These are phyloP conservation scores for Phyllachora maydis DNA, from an alignment of 2,329 filamentous ascomycete genomes.

Conservation along the genomic window DNA sequence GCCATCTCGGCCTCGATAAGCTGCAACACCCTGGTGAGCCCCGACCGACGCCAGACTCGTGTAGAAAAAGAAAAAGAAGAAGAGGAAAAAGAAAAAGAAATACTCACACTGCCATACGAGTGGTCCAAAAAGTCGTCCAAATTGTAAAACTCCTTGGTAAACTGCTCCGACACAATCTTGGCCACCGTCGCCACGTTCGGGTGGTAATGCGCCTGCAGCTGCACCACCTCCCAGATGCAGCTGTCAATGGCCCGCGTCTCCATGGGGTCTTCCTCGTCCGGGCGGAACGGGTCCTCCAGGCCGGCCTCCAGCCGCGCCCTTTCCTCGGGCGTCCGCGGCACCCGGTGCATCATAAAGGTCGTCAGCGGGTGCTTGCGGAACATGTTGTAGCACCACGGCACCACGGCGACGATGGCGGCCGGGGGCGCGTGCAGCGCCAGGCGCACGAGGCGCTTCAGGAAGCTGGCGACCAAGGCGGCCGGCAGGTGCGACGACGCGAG, in stretches of 20 bases:
- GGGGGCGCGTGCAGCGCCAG: conserved; percentile 78
- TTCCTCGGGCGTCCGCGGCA: conserved; percentile 33
- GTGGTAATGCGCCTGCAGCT: conserved; percentile 82
- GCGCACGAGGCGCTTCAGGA: conserved; percentile 80
- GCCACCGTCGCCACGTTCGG: conserved; percentile 89
- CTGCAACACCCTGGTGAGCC: conserved; percentile 20
- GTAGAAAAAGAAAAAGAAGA: too few relatives aligned
- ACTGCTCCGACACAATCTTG: conserved; percentile 88
- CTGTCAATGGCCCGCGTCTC: conserved; percentile 76
- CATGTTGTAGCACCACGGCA: conserved; percentile 92
- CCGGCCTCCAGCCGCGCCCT: conserved; percentile 40
- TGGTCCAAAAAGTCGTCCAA: conserved; percentile 96
- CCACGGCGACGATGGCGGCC: conserved; percentile 66
- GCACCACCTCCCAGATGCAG: conserved; percentile 85
- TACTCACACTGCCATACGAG: conserved; percentile 59
- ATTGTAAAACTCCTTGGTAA: conserved; percentile 87
- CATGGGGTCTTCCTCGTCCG: conserved; percentile 62
- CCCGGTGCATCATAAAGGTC: conserved; percentile 90
- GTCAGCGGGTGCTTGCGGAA: conserved; percentile 76
- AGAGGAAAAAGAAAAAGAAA: too few relatives aligned
- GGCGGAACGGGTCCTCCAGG: conserved; percentile 53
- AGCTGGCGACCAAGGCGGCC: conserved; percentile 76
- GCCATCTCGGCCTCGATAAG: conserved; percentile 68
- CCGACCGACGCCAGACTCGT: too few relatives aligned
- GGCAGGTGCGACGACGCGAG: conserved; percentile 83